Evolutionary conservation across 164 flowering plant species (phyloP).

Genomic region (Santalum album): DNA sequence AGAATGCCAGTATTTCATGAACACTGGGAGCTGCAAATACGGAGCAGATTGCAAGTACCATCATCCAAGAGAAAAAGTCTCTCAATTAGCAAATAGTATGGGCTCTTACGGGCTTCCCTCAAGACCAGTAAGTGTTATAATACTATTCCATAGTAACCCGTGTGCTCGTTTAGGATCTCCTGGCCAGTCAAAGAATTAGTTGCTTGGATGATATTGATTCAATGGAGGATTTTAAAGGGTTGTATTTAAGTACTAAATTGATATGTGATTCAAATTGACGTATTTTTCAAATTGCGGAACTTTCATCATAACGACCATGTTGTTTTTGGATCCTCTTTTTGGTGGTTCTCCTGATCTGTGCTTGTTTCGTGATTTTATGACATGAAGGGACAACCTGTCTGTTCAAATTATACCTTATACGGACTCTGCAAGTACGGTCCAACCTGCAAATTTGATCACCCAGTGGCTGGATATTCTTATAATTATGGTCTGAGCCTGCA

Average conservation of each 20-base stretch:
- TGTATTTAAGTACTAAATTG: no score
- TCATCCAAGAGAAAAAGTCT: conserved; percentile 63
- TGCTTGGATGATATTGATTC: no score
- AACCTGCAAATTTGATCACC: conserved; percentile 70
- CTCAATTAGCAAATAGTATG: conserved; percentile 26
- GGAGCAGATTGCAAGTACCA: conserved; percentile 73
- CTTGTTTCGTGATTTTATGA: not conserved
- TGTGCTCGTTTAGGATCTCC: no score
- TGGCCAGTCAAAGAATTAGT: no score
- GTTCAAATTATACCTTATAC: conserved; percentile 40
- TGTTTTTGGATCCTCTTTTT: no score
- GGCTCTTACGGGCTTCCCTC: conserved; percentile 60
- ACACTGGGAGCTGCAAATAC: conserved; percentile 70
- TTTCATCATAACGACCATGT: no score
- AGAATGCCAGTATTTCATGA: conserved; percentile 71
- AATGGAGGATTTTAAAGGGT: no score
- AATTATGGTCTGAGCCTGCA: conserved; percentile 30
- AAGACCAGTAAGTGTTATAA: conserved; percentile 58
- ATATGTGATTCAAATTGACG: no score
- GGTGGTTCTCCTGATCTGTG: not conserved
- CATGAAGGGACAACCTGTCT: conserved; percentile 56
- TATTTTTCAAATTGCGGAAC: no score
- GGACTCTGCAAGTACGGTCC: conserved; percentile 73
- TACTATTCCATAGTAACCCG: not conserved
- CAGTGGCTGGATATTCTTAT: conserved; percentile 30